A percentile compares a stretch with the other conserved stretches of the same genome.
Conservation (phyloP, 257 asterid species). For the Solanum neorickii region DNA sequence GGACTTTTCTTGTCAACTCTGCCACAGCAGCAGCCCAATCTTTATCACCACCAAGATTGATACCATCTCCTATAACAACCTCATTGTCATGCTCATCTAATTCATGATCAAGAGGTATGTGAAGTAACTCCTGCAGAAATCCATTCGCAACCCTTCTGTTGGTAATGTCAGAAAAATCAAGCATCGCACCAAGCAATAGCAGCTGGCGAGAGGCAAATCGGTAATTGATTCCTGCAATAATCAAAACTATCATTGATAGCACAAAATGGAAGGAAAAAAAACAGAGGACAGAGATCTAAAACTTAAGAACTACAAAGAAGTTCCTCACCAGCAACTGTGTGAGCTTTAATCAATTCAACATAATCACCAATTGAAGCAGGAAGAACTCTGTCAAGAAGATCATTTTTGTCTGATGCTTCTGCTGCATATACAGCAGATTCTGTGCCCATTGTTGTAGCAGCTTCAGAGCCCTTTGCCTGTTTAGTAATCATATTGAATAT, state of each 20-base stretch:
- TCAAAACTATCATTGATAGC: slow-evolving; percentile 2
- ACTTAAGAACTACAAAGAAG: not conserved
- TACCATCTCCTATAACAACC: slow-evolving; percentile 75
- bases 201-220: slow-evolving; percentile 84
- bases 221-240: slow-evolving; percentile 59
- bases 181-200: slow-evolving; percentile 74
- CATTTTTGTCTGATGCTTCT: slow-evolving; percentile 84
- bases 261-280: not conserved
- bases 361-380: slow-evolving; percentile 71
- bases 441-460: slow-evolving; percentile 78
- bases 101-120: slow-evolving; percentile 61
- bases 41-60: slow-evolving; percentile 90
- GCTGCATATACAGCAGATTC: slow-evolving; percentile 90
- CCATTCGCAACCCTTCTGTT: slow-evolving; percentile 78
- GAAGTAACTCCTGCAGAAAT: slow-evolving; percentile 65
- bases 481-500: slow-evolving; percentile 6
- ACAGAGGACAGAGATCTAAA: not conserved
- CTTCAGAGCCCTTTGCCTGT: slow-evolving; percentile 91
- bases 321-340: slow-evolving; percentile 74
- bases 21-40: slow-evolving; percentile 91
- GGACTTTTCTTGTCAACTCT: slow-evolving; percentile 66
- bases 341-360: slow-evolving; percentile 71
- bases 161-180: slow-evolving; percentile 83
- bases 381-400: slow-evolving; percentile 75
- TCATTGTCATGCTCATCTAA: slow-evolving; percentile 67